Conservation (phyloP, 2,329 filamentous ascomycete species). For the Nemania sp. region DNA sequence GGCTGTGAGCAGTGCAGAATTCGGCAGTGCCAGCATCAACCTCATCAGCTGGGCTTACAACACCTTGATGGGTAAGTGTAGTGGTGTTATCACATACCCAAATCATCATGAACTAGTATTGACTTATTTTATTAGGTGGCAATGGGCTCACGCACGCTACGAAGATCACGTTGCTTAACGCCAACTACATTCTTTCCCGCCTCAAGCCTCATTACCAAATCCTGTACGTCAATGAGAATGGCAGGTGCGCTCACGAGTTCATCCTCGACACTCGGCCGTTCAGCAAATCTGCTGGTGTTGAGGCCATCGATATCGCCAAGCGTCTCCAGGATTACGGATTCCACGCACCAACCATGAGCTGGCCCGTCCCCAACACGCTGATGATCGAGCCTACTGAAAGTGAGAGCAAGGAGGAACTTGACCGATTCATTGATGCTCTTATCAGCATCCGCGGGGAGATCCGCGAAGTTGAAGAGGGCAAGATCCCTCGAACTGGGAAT, state of each 20-base stretch:
- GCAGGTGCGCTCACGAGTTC: constrained; percentile 94
- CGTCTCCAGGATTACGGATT: constrained; percentile 96
- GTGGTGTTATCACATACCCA: neutral
- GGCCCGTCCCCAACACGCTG: constrained; percentile 90
- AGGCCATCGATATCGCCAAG: constrained; percentile 95
- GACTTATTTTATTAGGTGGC: constrained; percentile 47
- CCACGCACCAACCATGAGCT: constrained; percentile 96
- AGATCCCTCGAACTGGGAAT: constrained; percentile 73
- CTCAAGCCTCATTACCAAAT: constrained; percentile 86
- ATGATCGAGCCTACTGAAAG: constrained; percentile 99
- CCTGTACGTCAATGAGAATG: constrained; percentile 87
- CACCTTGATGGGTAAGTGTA: constrained; percentile 77
- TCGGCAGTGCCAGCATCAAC: constrained; percentile 87
- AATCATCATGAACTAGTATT: neutral
- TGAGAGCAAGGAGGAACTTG: constrained; percentile 88
- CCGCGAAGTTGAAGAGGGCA: constrained; percentile 77
- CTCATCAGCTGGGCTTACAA: constrained; percentile 96
- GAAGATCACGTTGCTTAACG: constrained; percentile 90
- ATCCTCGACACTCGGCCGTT: constrained; percentile 89
- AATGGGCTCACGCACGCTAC: constrained; percentile 85
- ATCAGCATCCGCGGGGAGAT: constrained; percentile 88
- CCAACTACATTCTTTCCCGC: constrained; percentile 92
- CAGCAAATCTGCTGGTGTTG: constrained; percentile 78
- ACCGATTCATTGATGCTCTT: constrained; percentile 88
- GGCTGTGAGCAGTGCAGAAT: constrained; percentile 79